phyloP scores from a whole-genome alignment of 768 basidiomycete genomes.

The Coprinopsis marcescibilis region DNA sequence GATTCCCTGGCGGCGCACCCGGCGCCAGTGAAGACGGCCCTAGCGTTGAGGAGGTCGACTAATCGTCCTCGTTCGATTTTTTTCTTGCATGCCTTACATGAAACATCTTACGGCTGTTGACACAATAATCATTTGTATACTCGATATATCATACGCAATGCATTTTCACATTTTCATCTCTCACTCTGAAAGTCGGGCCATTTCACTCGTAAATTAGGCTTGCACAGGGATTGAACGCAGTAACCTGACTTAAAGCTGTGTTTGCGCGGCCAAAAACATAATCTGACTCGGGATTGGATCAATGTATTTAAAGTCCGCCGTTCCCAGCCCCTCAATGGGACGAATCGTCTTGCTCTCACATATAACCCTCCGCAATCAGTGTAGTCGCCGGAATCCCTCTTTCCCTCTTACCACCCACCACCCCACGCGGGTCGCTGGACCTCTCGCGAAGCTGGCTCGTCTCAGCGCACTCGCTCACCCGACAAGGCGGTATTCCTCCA shows the following conservation, averaged over 20 bases:
- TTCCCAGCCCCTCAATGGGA: too few relatives aligned
- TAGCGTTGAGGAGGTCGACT: constrained; percentile 88
- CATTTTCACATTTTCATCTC: constrained; percentile 5
- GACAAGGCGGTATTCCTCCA: background rate
- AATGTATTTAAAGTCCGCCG: background rate
- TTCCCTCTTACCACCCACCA: too few relatives aligned
- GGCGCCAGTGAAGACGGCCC: constrained; percentile 69
- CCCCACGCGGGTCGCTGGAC: too few relatives aligned
- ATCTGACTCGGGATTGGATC: background rate
- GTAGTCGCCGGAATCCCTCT: background rate
- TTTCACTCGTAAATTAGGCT: too few relatives aligned
- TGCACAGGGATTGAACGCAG: too few relatives aligned
- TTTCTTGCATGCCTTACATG: constrained; percentile 16
- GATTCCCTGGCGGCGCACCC: constrained; percentile 46
- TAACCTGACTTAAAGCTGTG: background rate
- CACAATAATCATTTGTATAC: constrained; percentile 15
- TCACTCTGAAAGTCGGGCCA: too few relatives aligned
- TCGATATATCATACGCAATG: constrained; percentile 11
- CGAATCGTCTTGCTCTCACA: background rate
- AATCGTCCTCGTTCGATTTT: constrained; percentile 23
- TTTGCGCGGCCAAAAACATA: background rate
- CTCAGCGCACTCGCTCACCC: background rate
- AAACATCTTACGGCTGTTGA: too few relatives aligned
- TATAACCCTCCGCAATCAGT: background rate
- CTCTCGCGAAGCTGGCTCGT: constrained; percentile 8